Evolutionary conservation across 2,329 filamentous ascomycete species (phyloP).

Genomic region (Calonectria pseudoturangicola): DNA sequence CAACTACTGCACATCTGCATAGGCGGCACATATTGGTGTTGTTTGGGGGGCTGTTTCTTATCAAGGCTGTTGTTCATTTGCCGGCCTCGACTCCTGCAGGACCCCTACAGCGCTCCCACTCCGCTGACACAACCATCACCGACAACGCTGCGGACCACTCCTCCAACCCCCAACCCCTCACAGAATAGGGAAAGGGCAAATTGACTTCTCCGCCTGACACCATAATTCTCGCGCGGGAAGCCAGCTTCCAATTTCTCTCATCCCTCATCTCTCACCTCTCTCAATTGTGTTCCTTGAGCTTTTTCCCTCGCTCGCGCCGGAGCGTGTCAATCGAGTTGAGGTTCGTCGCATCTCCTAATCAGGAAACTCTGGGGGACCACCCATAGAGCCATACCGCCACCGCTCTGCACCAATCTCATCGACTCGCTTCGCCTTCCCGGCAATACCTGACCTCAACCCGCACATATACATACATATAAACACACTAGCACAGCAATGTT

Average conservation of each 20-base stretch:
- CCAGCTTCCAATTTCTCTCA: background rate
- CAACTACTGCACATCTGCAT: constrained; percentile 21
- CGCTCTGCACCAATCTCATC: constrained; percentile 36
- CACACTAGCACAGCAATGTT: constrained; percentile 44
- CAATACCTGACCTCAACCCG: constrained; percentile 9
- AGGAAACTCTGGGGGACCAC: constrained; percentile 22
- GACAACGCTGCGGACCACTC: constrained; percentile 4
- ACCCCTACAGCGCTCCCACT: constrained; percentile 10
- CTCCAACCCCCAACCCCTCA: constrained; percentile 29
- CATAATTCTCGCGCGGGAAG: constrained; percentile 20
- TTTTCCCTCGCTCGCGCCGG: background rate
- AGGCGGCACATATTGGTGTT: background rate
- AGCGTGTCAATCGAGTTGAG: background rate
- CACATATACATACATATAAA: constrained; percentile 5
- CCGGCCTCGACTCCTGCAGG: constrained; percentile 8
- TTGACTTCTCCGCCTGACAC: constrained; percentile 29
- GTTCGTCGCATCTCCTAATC: constrained; percentile 18
- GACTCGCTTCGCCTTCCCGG: constrained; percentile 28
- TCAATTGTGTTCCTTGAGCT: background rate
- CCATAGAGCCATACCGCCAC: constrained; percentile 22
- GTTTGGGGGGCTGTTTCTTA: constrained; percentile 1
- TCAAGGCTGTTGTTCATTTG: constrained; percentile 1
- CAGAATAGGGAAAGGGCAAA: constrained; percentile 21
- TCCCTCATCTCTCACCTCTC: background rate
- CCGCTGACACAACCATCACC: constrained; percentile 13